Evolutionary conservation across 2,329 filamentous ascomycete species (phyloP), one percentile per base, ranked within the genome.

Genomic region (Myriosclerotinia scirpicola): DNA sequence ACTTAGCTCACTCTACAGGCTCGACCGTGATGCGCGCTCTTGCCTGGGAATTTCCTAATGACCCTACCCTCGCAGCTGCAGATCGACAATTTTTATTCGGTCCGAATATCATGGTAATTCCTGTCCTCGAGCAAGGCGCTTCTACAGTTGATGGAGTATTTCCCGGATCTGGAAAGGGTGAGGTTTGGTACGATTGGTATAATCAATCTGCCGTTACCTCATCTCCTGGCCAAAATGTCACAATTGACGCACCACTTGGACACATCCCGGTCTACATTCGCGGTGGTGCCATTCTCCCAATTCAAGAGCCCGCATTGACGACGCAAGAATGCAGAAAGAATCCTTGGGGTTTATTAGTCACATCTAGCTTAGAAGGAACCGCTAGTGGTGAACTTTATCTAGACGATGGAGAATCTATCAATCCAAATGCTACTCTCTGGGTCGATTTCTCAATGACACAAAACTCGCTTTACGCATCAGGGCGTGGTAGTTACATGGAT

Each of bases 181-280:
- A 85, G 52, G 76, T 86, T 2, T 93, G 90, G 87, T 93, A 92
- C 73, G 90, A 93, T 75, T 93, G 90, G 89, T 92, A 92, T 76
- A 89, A 84, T n/a, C 84, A 87, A 61, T 81, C 81, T 0, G 81
- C 80, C 0, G 80, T 91, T 3, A 73, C 79, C 20, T 83, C 81
- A 0, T 68, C 79, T 36, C 78, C 83, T 2, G 83, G 84, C 12
- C 79, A 82, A 66, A 89, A 89, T 73, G 82, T 82, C 15, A 87
- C 85, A 5, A 85, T 89, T 67, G 74, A 80, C 26, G 87, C 87
- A 5, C 87, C 87, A 0, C 77, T 89, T 2, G 84, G 85, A 15
- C 85, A 93, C 72, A 92, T 93, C 50, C 90, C 90, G 0, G 83
- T 93, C 1, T 90, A 84, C 72, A 76, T 93, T 22, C 84, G 90